Conservation (phyloP, 352 stramenopile species). For the Plasmopara muralis region DNA sequence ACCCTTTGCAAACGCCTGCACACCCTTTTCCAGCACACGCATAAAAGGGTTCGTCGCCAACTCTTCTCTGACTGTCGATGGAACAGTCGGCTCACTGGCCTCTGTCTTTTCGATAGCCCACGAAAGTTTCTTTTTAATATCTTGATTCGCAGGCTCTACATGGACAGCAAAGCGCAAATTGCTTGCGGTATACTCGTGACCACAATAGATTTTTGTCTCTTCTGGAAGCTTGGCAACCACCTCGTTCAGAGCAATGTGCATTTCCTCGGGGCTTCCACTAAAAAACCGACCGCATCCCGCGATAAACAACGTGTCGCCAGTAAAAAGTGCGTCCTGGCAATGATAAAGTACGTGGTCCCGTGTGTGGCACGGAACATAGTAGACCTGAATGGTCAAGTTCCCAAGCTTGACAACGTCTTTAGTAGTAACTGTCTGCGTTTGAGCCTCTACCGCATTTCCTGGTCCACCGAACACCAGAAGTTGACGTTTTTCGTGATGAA, state of each 20-base stretch:
- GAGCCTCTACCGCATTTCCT: conserved; percentile 60
- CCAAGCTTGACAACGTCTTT: conserved; percentile 69
- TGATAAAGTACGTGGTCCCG: conserved; percentile 81
- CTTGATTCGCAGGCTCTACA: conserved; percentile 84
- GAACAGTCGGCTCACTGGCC: conserved; percentile 69
- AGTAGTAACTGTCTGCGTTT: conserved; percentile 52
- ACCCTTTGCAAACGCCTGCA: conserved; percentile 47
- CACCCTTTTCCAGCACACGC: conserved; percentile 38
- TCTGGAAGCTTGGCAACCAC: conserved; percentile 64
- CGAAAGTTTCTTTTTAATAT: conserved; percentile 53
- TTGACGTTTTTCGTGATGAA: conserved; percentile 21
- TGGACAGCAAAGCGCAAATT: conserved; percentile 88
- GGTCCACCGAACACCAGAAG: conserved; percentile 70
- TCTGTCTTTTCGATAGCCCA: conserved; percentile 44
- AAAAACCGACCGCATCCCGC: conserved; percentile 88
- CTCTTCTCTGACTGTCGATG: conserved; percentile 74
- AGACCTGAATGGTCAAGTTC: conserved; percentile 37
- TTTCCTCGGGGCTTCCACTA: conserved; percentile 67
- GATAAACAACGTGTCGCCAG: conserved; percentile 89
- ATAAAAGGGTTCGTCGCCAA: conserved; percentile 79
- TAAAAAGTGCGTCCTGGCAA: conserved; percentile 78
- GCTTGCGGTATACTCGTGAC: conserved; percentile 90
- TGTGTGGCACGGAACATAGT: conserved; percentile 90
- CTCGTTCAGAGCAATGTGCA: conserved; percentile 78
- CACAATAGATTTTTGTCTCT: conserved; percentile 80